phyloP scores from a whole-genome alignment of 208 protist genomes.

The Crithidia brevicula region DNA sequence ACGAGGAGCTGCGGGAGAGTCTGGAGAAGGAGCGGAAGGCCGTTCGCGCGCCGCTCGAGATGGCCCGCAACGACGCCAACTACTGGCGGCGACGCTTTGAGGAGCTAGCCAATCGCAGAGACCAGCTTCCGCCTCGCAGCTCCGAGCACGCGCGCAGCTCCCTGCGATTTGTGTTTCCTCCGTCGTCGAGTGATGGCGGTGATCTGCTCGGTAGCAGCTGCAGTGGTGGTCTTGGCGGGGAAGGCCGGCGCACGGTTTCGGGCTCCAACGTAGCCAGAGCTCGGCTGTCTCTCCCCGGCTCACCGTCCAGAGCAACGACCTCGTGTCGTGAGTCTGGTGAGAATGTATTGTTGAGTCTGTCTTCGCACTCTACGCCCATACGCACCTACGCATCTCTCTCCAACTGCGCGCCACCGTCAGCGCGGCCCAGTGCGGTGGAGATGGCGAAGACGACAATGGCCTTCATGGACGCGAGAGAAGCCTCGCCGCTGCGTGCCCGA shows the following conservation, averaged over 20 bases:
- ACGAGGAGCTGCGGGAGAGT: conserved; percentile 51
- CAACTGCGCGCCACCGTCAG: not conserved
- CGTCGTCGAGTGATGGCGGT: not conserved
- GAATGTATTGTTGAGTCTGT: conserved; percentile 29
- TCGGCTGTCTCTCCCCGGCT: conserved; percentile 5
- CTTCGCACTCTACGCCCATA: conserved; percentile 20
- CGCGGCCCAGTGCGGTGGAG: not conserved
- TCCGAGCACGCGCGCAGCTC: conserved; percentile 26
- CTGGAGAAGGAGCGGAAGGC: conserved; percentile 51
- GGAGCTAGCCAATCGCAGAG: conserved; percentile 33
- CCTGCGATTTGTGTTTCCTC: conserved; percentile 15
- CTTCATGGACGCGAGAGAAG: not conserved
- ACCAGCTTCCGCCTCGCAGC: not conserved
- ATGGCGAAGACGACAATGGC: not conserved
- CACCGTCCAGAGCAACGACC: not conserved
- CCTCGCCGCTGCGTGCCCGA: not conserved
- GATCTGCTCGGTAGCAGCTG: not conserved
- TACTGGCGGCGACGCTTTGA: conserved; percentile 79
- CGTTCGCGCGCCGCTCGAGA: conserved; percentile 40
- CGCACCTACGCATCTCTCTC: not conserved
- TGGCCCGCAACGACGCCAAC: conserved; percentile 57
- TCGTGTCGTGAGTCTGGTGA: conserved; percentile 34
- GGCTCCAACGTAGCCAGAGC: not conserved
- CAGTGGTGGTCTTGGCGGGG: not conserved
- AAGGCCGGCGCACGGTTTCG: not conserved